Percentiles rank a stretch among this genome's conserved stretches.
These are phyloP conservation scores for Paracorniculantispora psalliotae DNA, from an alignment of 2,329 filamentous ascomycete genomes.

Conservation along the genomic window DNA sequence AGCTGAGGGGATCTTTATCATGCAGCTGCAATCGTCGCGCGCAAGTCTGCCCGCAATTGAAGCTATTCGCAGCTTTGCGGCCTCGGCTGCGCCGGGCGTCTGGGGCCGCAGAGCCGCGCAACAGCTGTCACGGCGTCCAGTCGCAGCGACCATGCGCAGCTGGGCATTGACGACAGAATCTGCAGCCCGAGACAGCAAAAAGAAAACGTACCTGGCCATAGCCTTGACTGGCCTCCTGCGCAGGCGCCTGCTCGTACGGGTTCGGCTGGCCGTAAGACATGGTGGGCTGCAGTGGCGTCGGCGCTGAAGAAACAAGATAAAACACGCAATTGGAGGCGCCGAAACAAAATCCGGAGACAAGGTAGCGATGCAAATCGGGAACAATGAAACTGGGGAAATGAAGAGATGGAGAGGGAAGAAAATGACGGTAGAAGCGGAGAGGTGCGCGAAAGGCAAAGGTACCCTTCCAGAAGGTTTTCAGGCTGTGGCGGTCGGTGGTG, in stretches of 20 bases:
- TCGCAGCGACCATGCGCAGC: too few species aligned
- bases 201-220: conserved; percentile 39
- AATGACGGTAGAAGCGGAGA: conserved; percentile 8
- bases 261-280: conserved; percentile 62
- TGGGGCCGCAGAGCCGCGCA: too few species aligned
- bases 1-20: background rate
- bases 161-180: too few species aligned
- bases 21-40: background rate
- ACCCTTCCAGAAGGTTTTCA: background rate
- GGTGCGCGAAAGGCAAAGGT: conserved; percentile 5
- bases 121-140: too few species aligned
- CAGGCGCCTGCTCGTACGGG: conserved; percentile 54
- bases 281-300: conserved; percentile 22
- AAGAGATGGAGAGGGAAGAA: background rate
- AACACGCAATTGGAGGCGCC: background rate
- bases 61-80: background rate
- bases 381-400: background rate
- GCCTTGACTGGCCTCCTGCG: conserved; percentile 42
- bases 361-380: background rate
- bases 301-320: background rate
- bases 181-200: background rate
- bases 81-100: background rate
- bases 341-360: background rate
- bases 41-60: background rate
- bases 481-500: background rate